Evolutionary conservation across 2,329 filamentous ascomycete genomes (phyloP).

Genomic region (Trichophyton equinum): DNA sequence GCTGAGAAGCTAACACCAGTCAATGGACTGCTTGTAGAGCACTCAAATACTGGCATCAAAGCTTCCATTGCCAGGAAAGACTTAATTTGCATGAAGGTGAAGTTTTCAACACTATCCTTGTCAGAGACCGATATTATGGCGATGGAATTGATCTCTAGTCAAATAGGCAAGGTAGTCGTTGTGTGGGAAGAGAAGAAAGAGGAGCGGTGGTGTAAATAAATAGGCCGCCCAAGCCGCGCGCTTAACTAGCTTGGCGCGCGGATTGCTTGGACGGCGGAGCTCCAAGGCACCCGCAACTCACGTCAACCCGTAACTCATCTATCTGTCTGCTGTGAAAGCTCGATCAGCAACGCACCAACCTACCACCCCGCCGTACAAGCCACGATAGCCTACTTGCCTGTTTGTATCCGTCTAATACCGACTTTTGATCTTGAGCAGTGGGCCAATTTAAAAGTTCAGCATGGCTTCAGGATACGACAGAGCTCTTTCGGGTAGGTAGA

Average conservation of each 20-base stretch:
- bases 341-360: neutral
- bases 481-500: conserved; percentile 81
- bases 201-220: too few species aligned
- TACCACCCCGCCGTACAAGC: neutral
- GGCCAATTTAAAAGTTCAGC: conserved; percentile 15
- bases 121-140: too few species aligned
- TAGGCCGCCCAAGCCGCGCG: neutral
- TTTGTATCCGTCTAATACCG: neutral
- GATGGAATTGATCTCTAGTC: too few species aligned
- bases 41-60: too few species aligned
- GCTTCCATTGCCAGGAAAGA: too few species aligned
- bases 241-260: conserved; percentile 2
- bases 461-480: conserved; percentile 98
- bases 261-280: conserved; percentile 13
- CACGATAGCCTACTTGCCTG: neutral
- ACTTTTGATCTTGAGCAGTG: neutral
- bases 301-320: conserved; percentile 5
- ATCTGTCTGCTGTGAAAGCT: neutral
- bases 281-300: conserved; percentile 13
- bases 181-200: too few species aligned
- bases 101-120: too few species aligned
- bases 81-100: too few species aligned
- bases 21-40: too few species aligned
- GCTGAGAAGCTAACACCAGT: too few species aligned
- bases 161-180: too few species aligned